Base-by-base conservation (phyloP, 2,329 filamentous ascomycete species). In the Ascochyta clinopodiicola region DNA sequence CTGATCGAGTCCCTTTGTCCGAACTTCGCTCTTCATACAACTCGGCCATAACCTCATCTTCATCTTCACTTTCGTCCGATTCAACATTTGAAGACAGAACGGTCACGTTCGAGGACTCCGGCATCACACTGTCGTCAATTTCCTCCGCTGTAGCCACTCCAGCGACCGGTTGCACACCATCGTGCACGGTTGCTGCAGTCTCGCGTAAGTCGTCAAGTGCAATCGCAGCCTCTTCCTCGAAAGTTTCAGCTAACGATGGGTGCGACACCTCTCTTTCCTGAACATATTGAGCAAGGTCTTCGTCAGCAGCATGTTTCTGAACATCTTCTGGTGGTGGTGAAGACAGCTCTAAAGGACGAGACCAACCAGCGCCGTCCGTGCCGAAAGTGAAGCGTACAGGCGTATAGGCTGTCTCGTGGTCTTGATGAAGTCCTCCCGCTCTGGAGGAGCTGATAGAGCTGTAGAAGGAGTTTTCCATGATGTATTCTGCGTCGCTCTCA, bases 331-430 rank as follows among this genome's bases (percentile, higher is more conserved):
- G 62, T 22, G 54, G 43, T 12, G 62, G 60, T 6, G 63, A 65
- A n/a, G 63, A 67, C 9, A 62, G 43, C 10, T 65, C 60, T 24
- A 62, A 13, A 7, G 45, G 52, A 19, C 46, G 52, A 9, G 52
- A 72, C 38, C 64, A 67, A 2, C 60, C 58, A 35, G 67, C 54
- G 1, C 68, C 71, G 57, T 75, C 73, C 44, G 72, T 60, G 4
- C 73, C 73, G 38, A 75, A 75, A 2, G 70, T 69, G 32, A 75
- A 75, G 7, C 73, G 60, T 7, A 75, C 60, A 38, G 73, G 72
- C 2, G 71, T 74, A 24, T 73, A 75, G 3, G 66, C 71, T 4
- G 72, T 72, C 45, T 74, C 70, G 35, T 75, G 73, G 15, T 67
- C 67, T 12, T 63, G 63, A 42, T 72, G 67, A 13, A 62, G 49